A percentile compares a stretch with the other conserved stretches of the same genome.
These are phyloP conservation scores for Neopestalotiopsis sp. DNA, from an alignment of 2,329 filamentous ascomycete species.

Conservation along the genomic window DNA sequence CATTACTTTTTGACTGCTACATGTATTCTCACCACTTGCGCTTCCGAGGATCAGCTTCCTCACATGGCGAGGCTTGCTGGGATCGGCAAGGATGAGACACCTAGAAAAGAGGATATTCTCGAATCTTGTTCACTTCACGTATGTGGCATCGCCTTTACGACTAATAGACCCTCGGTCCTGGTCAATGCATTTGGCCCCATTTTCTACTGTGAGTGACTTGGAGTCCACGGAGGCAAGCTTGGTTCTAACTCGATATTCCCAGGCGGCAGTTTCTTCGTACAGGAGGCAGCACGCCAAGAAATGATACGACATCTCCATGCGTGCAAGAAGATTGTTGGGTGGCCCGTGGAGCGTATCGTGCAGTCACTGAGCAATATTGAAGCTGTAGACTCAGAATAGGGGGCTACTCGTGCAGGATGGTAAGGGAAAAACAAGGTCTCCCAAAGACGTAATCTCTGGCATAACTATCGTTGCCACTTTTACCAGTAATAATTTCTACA, in stretches of 20 bases:
- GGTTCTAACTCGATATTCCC: neutral
- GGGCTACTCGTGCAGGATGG: too few species aligned
- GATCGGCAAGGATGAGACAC: neutral
- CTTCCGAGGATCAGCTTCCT: constrained; percentile 16
- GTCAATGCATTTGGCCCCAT: constrained; percentile 56
- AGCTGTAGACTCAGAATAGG: neutral
- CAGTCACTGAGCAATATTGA: neutral
- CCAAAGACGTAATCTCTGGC: too few species aligned
- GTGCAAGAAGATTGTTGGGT: constrained; percentile 41
- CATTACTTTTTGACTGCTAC: constrained; percentile 47
- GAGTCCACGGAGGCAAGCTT: neutral
- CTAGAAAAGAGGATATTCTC: constrained; percentile 31
- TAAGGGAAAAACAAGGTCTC: too few species aligned
- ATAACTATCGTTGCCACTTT: too few species aligned
- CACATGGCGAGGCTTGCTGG: neutral
- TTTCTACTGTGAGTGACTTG: constrained; percentile 44
- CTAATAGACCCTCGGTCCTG: constrained; percentile 45
- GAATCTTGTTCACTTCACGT: constrained; percentile 42
- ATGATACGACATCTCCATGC: constrained; percentile 37
- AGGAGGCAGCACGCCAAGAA: constrained; percentile 34
- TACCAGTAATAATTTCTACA: too few species aligned
- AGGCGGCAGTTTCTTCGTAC: constrained; percentile 38
- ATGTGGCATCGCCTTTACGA: constrained; percentile 50
- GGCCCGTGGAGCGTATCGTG: constrained; percentile 44
- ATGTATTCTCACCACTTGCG: constrained; percentile 34